Conservation (phyloP, 805 yeast species). For the Saccharomycopsis guyanensis region DNA sequence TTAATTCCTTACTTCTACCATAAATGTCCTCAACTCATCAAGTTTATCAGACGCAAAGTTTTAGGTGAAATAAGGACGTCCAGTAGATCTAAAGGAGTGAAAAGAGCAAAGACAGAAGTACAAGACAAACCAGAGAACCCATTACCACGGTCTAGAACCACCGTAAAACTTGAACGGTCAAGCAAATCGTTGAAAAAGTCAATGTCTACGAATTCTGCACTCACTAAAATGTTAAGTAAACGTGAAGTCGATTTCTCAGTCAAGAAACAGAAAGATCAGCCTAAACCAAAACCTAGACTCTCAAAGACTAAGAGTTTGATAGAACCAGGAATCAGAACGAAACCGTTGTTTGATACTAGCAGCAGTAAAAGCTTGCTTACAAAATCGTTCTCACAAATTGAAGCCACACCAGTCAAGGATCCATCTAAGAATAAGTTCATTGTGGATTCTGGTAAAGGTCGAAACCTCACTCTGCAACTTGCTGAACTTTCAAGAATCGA, state of each 20-base stretch:
- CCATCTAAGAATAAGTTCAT: not conserved
- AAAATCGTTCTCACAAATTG: conserved; percentile 19
- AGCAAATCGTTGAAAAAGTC: conserved; percentile 7
- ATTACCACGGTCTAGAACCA: not conserved
- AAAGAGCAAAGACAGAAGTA: not conserved
- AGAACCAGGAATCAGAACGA: not conserved
- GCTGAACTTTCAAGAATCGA: not conserved
- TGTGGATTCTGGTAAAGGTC: not conserved
- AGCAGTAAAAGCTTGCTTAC: not conserved
- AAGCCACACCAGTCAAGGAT: conserved; percentile 18
- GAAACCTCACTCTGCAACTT: not conserved
- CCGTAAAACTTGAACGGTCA: not conserved
- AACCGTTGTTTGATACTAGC: not conserved
- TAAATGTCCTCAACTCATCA: conserved; percentile 15
- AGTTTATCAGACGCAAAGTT: conserved; percentile 13
- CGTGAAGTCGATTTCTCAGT: conserved; percentile 18
- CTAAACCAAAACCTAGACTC: conserved; percentile 3
- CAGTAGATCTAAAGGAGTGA: not conserved
- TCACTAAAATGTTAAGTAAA: conserved; percentile 11
- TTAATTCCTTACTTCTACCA: conserved; percentile 17
- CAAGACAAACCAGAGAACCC: not conserved
- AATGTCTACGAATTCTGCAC: conserved; percentile 1
- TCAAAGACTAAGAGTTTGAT: conserved; percentile 13
- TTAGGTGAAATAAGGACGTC: conserved; percentile 4
- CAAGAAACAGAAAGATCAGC: not conserved